Evolutionary conservation across 495 filamentous ascomycete genomes (phyloP).

Genomic region (Tetracladium marchalianum): DNA sequence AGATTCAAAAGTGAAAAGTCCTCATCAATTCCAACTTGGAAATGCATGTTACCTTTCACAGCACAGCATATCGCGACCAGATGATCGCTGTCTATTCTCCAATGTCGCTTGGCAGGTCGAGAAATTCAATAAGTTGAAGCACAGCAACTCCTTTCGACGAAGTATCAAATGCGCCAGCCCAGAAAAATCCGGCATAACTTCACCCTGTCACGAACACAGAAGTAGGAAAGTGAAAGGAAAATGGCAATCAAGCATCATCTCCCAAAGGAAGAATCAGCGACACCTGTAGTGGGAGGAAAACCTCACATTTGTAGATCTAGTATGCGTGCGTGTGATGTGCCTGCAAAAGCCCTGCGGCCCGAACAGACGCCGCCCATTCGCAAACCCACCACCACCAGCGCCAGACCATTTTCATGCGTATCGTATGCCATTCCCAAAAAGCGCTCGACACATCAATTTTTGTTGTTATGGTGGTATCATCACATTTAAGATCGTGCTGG

Average conservation of each 20-base stretch:
- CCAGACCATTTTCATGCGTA: constrained; percentile 20
- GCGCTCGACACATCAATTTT: neutral
- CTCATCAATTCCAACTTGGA: too few relatives aligned
- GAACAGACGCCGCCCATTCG: constrained; percentile 41
- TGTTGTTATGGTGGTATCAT: constrained; percentile 9
- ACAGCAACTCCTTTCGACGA: too few relatives aligned
- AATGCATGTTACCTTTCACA: too few relatives aligned
- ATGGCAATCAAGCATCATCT: constrained; percentile 92
- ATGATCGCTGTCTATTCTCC: too few relatives aligned
- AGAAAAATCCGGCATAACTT: neutral
- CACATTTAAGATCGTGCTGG: constrained; percentile 32
- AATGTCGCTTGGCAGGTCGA: too few relatives aligned
- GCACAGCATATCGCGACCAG: too few relatives aligned
- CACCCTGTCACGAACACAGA: neutral
- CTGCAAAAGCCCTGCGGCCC: constrained; percentile 35
- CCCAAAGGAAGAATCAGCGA: constrained; percentile 65
- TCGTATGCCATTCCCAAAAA: constrained; percentile 2
- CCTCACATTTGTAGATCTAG: constrained; percentile 56
- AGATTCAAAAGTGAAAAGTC: too few relatives aligned
- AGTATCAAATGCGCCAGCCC: too few relatives aligned
- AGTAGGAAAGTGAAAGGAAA: constrained; percentile 23
- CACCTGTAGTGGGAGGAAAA: constrained; percentile 66
- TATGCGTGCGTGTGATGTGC: too few relatives aligned
- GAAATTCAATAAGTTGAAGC: too few relatives aligned
- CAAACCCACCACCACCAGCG: too few relatives aligned